Base-by-base conservation (phyloP, 768 basidiomycete species). In the Harrya chromipes region DNA sequence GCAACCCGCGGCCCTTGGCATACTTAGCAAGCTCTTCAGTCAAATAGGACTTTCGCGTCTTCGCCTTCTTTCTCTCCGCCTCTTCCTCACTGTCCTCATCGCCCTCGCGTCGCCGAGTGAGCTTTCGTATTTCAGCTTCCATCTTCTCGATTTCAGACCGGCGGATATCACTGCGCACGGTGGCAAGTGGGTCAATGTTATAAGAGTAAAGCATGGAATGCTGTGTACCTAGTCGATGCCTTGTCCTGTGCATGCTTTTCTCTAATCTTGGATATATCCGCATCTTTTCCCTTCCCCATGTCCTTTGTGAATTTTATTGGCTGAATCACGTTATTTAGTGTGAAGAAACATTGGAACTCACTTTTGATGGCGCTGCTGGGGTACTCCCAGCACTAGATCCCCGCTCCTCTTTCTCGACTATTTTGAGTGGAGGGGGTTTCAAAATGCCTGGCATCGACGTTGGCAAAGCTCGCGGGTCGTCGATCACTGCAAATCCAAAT, bases 21-120 rank as follows among this genome's bases (percentile, higher is more conserved):
- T 95, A 95, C 63, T 85, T 90, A 6, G 87, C 79, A 24, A 93
- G 74, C 64, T 93, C 91, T 62, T 92, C 85, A 54, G 84, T 82
- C 14, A 95, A 72, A 42, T 84, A 81, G 0, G 90, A 93, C 52
- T 81, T 80, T 17, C 57, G 54, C 50, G 83, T 84, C 46, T 70
- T 66, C 48, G 82, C 83, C 66, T 83, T 84, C 58, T 69, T 69
- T 57, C 74, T 81, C 53, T 62, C 77, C 16, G 78, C 64, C 14
- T 67, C 75, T 38, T 90, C 86, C 27, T 86, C 87, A 58, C 87
- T 87, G 37, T 79, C 83, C 21, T 75, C 76, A 13, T 74, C 73
- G 9, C 75, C 74, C 23, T 75, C 78, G 9, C 78, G 79, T 37
- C 75, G 77, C 53, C 83, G 82, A 24, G 81, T 75, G 7, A 95